Conservation (phyloP, 306 rosid genomes). For the Carpinus viminea region DNA sequence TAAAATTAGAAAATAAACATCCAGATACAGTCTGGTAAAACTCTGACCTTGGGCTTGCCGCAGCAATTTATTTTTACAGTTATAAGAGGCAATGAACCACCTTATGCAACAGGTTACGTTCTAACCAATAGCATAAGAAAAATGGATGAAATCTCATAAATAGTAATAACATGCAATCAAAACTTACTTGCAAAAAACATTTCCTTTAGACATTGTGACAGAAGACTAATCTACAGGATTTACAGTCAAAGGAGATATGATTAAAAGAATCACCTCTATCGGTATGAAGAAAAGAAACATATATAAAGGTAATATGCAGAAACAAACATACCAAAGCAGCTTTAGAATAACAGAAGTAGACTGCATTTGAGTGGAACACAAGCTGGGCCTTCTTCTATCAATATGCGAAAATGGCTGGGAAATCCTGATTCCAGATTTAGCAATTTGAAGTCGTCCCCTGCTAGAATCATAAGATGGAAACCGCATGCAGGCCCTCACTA, state of each 20-base stretch:
- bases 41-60: background rate
- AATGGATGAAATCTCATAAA: background rate
- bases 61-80: background rate
- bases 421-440: slow-evolving; percentile 7
- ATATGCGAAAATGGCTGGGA: slow-evolving; percentile 1
- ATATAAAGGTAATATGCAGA: slow-evolving; percentile 10
- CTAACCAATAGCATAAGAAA: background rate
- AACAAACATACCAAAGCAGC: slow-evolving; percentile 58
- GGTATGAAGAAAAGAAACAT: slow-evolving; percentile 8
- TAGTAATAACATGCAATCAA: background rate
- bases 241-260: background rate
- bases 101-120: background rate
- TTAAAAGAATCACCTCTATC: background rate
- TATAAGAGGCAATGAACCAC: background rate
- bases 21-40: background rate
- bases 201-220: background rate
- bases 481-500: slow-evolving; percentile 29
- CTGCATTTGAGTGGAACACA: slow-evolving; percentile 24
- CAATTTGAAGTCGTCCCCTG: slow-evolving; percentile 28
- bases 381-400: slow-evolving; percentile 14
- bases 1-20: background rate
- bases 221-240: background rate
- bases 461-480: slow-evolving; percentile 34
- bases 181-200: background rate
- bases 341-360: slow-evolving; percentile 38